A percentile compares a stretch with the other conserved stretches of the same genome.
Conservation (phyloP, 768 basidiomycete species). For the Lepiota brunneoincarnata region DNA sequence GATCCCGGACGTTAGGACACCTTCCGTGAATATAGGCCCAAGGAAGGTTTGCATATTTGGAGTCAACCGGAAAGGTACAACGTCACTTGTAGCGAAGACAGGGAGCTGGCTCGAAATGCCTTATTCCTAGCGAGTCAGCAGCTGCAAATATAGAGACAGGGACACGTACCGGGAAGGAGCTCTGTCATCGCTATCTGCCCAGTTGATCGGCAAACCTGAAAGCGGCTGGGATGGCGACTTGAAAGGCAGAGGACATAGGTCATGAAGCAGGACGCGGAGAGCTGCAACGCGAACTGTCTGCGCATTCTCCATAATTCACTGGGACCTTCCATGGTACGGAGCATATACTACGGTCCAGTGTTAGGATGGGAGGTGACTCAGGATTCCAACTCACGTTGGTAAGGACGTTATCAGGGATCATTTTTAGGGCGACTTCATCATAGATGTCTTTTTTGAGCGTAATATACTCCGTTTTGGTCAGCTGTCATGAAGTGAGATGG, state of each 20-base stretch:
- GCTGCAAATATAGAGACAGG: neutral
- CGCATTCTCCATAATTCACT: conserved; percentile 94
- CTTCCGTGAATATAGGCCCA: conserved; percentile 86
- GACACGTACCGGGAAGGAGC: conserved; percentile 68
- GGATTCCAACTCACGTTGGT: conserved; percentile 57
- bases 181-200: conserved; percentile 94
- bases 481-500: conserved; percentile 30
- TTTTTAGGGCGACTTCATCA: conserved; percentile 84
- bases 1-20: conserved; percentile 79
- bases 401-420: conserved; percentile 87
- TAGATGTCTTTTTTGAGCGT: conserved; percentile 79
- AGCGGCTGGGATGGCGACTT: conserved; percentile 79
- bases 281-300: conserved; percentile 91
- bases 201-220: conserved; percentile 86
- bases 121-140: conserved; percentile 15
- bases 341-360: conserved; percentile 71
- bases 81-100: conserved; percentile 76
- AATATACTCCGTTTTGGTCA: conserved; percentile 62
- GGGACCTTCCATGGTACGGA: conserved; percentile 76
- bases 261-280: conserved; percentile 89
- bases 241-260: conserved; percentile 84
- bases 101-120: conserved; percentile 44
- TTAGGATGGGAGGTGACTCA: neutral
- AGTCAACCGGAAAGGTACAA: conserved; percentile 95
- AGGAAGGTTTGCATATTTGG: conserved; percentile 95